Evolutionary conservation across 2,329 filamentous ascomycete genomes (phyloP), one percentile per base, ranked within the genome.

Genomic region (Sclerotinia subarctica): DNA sequence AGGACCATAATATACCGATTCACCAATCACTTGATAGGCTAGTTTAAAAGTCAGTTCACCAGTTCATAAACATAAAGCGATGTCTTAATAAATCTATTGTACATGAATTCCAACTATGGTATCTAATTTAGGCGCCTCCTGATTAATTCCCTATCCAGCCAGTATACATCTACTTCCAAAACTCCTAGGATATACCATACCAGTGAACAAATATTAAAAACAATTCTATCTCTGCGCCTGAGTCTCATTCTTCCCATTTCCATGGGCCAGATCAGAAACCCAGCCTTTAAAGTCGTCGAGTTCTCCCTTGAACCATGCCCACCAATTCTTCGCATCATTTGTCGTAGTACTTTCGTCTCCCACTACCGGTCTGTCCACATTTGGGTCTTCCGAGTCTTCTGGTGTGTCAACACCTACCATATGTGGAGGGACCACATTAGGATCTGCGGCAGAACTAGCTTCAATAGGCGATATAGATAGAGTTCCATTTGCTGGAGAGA

Each of bases 221-320:
- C 35, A 64, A 29, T 19, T 42, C 17, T 66, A 66, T n/a, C 3
- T 21, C 8, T 47, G n/a, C 17, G 38, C 35, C 38, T 38, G 57
- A 8, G 57, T 64, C 7, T 29, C 26, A 44, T 67, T 64, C 21
- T 63, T 56, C 15, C 58, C 66, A 54, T 26, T 44, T 24, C 60
- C 44, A n/a, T 64, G 49, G 1, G 24, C 35, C 19, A 68, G 24
- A n/a, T 42, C 59, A 32, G 59, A 63, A 64, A 68, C 35, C 76
- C 76, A 77, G 10, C 69, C 73, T 66, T 75, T 77, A 15, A 81
- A 77, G 46, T 81, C 76, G 44, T 78, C 78, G 17, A 85, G 74
- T 70, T 85, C 81, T 47, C 80, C 81, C 2, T 79, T 81, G 17
- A 86, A 72, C 84, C 84, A 86, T 60, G 83, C 78, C 82, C 83